Conservation (phyloP, 768 basidiomycete species). For the Auricularia cornea region DNA sequence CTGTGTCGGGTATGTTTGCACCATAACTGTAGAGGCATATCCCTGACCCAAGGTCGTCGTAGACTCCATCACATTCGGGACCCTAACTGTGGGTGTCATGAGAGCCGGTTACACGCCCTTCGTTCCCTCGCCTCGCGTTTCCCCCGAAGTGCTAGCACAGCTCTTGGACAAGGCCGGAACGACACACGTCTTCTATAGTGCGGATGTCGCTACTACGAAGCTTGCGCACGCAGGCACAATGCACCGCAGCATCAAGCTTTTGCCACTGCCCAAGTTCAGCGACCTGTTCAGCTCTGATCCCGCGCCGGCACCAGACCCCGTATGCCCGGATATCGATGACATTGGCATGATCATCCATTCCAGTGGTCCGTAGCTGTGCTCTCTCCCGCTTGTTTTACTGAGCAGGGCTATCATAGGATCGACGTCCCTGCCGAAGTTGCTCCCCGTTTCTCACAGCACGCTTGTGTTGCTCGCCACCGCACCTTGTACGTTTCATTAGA, state of each 20-base stretch:
- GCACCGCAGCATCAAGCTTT: not conserved
- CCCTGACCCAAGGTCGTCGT: no score
- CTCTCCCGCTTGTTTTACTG: not conserved
- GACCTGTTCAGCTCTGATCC: constrained; percentile 12
- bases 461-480: not conserved
- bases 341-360: constrained; percentile 20
- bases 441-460: not conserved
- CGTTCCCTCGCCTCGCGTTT: constrained; percentile 36
- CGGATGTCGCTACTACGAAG: not conserved
- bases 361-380: constrained; percentile 10
- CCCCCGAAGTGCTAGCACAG: constrained; percentile 37
- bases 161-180: constrained; percentile 29
- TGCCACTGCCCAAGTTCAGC: constrained; percentile 15
- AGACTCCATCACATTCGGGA: constrained; percentile 22
- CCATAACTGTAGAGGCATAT: no score
- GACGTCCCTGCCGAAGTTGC: not conserved
- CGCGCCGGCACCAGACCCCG: constrained; percentile 8
- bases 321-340: constrained; percentile 10
- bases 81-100: constrained; percentile 7
- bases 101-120: constrained; percentile 19
- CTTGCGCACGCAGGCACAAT: not conserved
- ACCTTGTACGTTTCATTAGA: not conserved
- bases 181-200: constrained; percentile 19
- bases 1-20: constrained; percentile 10
- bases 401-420: not conserved